Conservation (phyloP, 2,329 filamentous ascomycete species). For the Harringtonia aguacate region DNA sequence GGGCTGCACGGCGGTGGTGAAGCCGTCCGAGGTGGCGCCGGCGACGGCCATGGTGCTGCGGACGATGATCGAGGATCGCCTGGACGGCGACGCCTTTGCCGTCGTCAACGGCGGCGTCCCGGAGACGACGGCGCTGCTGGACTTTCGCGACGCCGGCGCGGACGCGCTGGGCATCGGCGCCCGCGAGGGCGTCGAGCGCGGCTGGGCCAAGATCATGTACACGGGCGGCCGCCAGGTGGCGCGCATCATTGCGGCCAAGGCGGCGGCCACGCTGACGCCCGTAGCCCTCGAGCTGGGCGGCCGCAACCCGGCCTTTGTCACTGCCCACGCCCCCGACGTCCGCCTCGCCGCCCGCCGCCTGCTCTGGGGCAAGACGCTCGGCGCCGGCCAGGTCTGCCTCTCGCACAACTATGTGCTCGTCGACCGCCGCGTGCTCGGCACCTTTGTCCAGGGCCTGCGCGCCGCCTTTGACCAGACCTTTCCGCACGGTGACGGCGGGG, state of each 20-base stretch:
- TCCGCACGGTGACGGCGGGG: constrained; percentile 58
- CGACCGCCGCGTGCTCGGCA: constrained; percentile 59
- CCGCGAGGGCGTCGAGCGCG: constrained; percentile 22
- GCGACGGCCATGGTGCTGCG: constrained; percentile 67
- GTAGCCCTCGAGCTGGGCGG: constrained; percentile 86
- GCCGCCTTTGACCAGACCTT: constrained; percentile 66
- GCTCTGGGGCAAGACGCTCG: constrained; percentile 79
- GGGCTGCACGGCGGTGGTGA: constrained; percentile 81
- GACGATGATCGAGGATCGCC: constrained; percentile 62
- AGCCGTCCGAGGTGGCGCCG: constrained; percentile 79
- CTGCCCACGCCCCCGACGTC: constrained; percentile 63
- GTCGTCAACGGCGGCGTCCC: constrained; percentile 72
- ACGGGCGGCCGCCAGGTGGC: constrained; percentile 73
- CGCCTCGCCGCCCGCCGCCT: constrained; percentile 72
- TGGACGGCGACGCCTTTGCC: constrained; percentile 68
- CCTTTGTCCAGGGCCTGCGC: constrained; percentile 67
- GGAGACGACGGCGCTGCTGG: constrained; percentile 71
- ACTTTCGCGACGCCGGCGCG: constrained; percentile 35
- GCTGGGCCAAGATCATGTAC: constrained; percentile 98
- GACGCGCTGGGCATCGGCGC: background rate
- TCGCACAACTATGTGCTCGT: constrained; percentile 88
- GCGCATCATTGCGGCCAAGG: constrained; percentile 81
- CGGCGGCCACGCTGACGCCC: constrained; percentile 79
- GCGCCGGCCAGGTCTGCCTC: constrained; percentile 85
- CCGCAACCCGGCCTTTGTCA: constrained; percentile 83